These are phyloP conservation scores for Dryadomyces sulphureus DNA, from an alignment of 2,329 filamentous ascomycete genomes.

Conservation along the genomic window DNA sequence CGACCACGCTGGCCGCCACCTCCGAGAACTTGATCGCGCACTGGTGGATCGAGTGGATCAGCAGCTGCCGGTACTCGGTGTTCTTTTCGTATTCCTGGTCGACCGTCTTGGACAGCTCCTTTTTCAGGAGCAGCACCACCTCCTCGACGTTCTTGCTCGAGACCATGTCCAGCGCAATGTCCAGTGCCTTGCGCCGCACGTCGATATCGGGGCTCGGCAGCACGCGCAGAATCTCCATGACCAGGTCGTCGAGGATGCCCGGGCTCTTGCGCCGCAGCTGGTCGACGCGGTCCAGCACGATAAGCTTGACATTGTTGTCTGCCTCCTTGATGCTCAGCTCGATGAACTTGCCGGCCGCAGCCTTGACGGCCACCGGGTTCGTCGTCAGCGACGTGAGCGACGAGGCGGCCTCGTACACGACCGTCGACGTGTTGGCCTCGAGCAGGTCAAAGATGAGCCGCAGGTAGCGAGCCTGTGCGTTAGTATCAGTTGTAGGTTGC, in stretches of 20 bases:
- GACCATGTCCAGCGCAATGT: constrained; percentile 91
- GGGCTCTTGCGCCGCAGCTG: constrained; percentile 59
- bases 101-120: constrained; percentile 92
- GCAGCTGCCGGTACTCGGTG: constrained; percentile 79
- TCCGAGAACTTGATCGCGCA: constrained; percentile 99
- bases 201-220: constrained; percentile 93
- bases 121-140: constrained; percentile 89
- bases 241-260: constrained; percentile 77
- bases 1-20: constrained; percentile 90
- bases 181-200: constrained; percentile 80
- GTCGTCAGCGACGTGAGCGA: constrained; percentile 86
- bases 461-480: constrained; percentile 58
- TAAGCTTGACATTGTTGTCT: constrained; percentile 98
- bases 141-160: constrained; percentile 98
- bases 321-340: constrained; percentile 95
- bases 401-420: constrained; percentile 93
- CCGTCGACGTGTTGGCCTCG: constrained; percentile 83
- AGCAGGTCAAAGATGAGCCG: constrained; percentile 92
- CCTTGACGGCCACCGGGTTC: constrained; percentile 96
- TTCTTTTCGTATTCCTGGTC: constrained; percentile 99
- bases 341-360: constrained; percentile 88
- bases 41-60: constrained; percentile 95
- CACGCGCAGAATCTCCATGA: constrained; percentile 93
- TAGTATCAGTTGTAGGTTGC: not conserved
- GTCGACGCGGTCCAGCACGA: constrained; percentile 83